Evolutionary conservation across 306 rosid species (phyloP), one percentile per base, ranked within the genome.

Genomic region (Crotalaria pallida): DNA sequence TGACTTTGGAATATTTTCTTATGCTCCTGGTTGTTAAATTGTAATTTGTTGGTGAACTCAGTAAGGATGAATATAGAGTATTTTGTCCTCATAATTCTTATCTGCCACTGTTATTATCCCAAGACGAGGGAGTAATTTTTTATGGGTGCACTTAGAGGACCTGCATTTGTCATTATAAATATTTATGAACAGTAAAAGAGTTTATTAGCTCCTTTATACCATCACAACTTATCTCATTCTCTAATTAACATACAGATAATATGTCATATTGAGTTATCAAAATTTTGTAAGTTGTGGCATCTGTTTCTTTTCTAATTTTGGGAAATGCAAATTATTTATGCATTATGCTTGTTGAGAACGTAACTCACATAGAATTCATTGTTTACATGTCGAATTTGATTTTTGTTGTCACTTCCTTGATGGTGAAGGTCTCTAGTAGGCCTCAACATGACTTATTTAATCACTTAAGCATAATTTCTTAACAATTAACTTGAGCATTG

Each of bases 241-340:
- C 5, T 29, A 0, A 29, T 29, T 1, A 29, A 29, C 5, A 4
- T 29, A 55, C 17, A 29, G 17, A 13, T 31, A 24, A 7, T 31
- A 21, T 47, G 41, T 45, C 33, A 7, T 31, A 26, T 56, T 23
- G 61, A 26, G 29, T 60, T 29, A 43, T 60, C 47, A 12, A 34
- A 65, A 26, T 48, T 56, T 55, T 23, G 36, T n/a, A 51, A 67
- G 27, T 60, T 27, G 31, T 69, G 49, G 38, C 41, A 15, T 75
- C 21, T 59, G 23, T 65, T 65, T 72, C 43, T 72, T 22, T 11
- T 60, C 47, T n/a, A 34, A 65, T 13, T 79, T 22, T 13, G 38
- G 58, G 70, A 48, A 19, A 40, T 38, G 49, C 21, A 49, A 41
- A 21, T 58, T 55, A 18, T 56, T 56, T 29, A 6, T 63, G 48